phyloP scores from a whole-genome alignment of 164 flowering plant genomes.

The Magnolia kwangsiensis region DNA sequence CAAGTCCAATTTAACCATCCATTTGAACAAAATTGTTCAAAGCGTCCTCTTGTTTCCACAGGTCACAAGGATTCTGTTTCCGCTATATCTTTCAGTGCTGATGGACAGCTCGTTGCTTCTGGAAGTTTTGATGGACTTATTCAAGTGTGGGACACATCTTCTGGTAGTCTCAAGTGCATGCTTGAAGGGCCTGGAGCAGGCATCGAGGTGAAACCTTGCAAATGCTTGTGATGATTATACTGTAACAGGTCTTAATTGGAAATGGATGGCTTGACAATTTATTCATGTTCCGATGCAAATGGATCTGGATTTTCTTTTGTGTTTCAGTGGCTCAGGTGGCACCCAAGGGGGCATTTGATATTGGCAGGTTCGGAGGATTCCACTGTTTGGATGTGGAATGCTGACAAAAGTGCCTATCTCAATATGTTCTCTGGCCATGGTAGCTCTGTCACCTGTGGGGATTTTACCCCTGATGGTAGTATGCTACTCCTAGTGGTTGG shows the following conservation, averaged over 20 bases:
- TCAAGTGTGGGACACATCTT: slow-evolving; percentile 65
- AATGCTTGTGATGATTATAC: background rate
- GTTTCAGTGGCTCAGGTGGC: slow-evolving; percentile 94
- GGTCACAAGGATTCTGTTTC: slow-evolving; percentile 81
- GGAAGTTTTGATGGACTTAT: slow-evolving; percentile 80
- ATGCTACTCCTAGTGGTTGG: background rate
- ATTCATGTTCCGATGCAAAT: background rate
- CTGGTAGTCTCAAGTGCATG: slow-evolving; percentile 50
- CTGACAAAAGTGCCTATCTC: slow-evolving; percentile 61
- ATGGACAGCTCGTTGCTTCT: slow-evolving; percentile 88
- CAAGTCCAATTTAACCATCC: background rate
- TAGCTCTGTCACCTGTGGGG: slow-evolving; percentile 78
- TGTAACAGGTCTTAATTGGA: background rate
- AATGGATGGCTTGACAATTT: background rate
- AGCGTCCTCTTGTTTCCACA: slow-evolving; percentile 19
- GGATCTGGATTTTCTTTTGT: slow-evolving; percentile 12
- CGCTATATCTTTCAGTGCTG: slow-evolving; percentile 65
- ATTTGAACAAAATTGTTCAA: too few relatives aligned
- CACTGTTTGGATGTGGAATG: slow-evolving; percentile 93
- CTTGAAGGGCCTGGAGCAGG: slow-evolving; percentile 85
- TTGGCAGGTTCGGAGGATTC: slow-evolving; percentile 92
- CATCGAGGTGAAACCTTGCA: slow-evolving; percentile 58
- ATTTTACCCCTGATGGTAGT: slow-evolving; percentile 96
- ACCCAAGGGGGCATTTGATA: slow-evolving; percentile 81
- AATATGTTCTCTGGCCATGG: slow-evolving; percentile 74